Evolutionary conservation across 345 rosid genomes (phyloP), one percentile per base, ranked within the genome.

Genomic region (Combretum micranthum): DNA sequence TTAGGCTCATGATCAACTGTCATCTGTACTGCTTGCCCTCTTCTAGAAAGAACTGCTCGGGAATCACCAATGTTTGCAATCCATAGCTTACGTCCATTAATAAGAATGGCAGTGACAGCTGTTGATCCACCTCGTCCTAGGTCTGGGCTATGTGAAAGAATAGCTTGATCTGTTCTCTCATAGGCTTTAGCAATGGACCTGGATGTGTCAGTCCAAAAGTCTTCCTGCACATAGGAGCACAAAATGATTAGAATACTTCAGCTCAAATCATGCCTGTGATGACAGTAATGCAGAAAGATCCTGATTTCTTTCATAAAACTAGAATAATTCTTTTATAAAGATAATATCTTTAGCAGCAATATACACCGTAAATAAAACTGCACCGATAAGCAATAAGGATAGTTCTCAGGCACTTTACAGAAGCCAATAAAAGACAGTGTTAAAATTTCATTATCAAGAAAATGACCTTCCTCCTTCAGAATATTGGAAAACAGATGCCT

Each of bases 61-160:
- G 91, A 85, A 72, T 85, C 91, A 15, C 91, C 91, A 18, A 85
- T 77, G 65, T 85, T 85, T n/a, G 88, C 86, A 20, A 82, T 75
- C 83, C 79, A 82, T 52, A 85, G 65, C 59, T 50, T 71, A 10
- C 49, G 62, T 46, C 91, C 91, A 64, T 82, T 75, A 21, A 82
- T 59, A 59, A 85, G 67, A 67, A 85, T 85, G 19, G 86, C 88
- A 4, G 88, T 85, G 54, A 85, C 88, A 7, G 91, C 88, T 9
- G 91, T 85, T n/a, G 91, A 85, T 8, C 91, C 91, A 20, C 91
- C 91, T 21, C 84, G 82, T 55, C 88, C 88, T 59, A 85, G 57
- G 65, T 78, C 88, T 55, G 84, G 69, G 56, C 62, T 62, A 56
- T 77, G 77, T 10, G 91, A 75, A 19, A 84, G 73, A 64, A 84